phyloP scores from a whole-genome alignment of 495 filamentous ascomycete genomes.

The Penicillium paxilli region DNA sequence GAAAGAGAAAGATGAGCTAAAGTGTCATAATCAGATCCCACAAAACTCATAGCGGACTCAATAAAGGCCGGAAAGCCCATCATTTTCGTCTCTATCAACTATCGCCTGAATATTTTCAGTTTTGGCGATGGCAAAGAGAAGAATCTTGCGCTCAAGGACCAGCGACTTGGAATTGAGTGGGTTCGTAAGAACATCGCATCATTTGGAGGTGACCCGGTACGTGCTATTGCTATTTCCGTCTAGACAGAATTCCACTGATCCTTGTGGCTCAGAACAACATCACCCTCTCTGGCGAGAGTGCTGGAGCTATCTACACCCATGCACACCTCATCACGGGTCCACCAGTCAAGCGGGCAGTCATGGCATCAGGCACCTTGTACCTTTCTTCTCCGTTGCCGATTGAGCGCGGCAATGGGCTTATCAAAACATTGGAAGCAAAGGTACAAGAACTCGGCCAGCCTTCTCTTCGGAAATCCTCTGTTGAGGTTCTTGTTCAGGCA shows the following conservation, averaged over 20 bases:
- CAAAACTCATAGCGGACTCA: conserved; percentile 36
- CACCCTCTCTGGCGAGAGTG: conserved; percentile 40
- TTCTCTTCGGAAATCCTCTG: conserved; percentile 29
- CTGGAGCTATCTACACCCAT: conserved; percentile 41
- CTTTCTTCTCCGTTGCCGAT: conserved; percentile 36
- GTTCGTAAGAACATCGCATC: conserved; percentile 53
- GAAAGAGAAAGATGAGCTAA: too few relatives aligned
- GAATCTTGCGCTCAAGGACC: conserved; percentile 64
- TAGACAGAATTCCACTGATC: not conserved
- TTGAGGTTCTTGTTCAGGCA: conserved; percentile 26
- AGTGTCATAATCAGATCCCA: conserved; percentile 29
- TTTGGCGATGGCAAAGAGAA: conserved; percentile 55
- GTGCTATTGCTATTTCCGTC: not conserved
- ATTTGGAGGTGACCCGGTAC: conserved; percentile 65
- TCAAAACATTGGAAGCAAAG: conserved; percentile 28
- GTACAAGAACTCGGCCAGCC: conserved; percentile 29
- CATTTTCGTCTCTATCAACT: conserved; percentile 64
- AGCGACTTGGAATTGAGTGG: conserved; percentile 65
- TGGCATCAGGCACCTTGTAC: conserved; percentile 39
- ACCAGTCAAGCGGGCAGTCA: conserved; percentile 34
- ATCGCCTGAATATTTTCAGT: conserved; percentile 65
- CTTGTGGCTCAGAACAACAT: conserved; percentile 31
- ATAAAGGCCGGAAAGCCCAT: conserved; percentile 43
- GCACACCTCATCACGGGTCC: conserved; percentile 39
- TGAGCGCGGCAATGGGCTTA: conserved; percentile 28